Evolutionary conservation across 495 filamentous ascomycete species (phyloP).

Genomic region (Tuber magnatum): DNA sequence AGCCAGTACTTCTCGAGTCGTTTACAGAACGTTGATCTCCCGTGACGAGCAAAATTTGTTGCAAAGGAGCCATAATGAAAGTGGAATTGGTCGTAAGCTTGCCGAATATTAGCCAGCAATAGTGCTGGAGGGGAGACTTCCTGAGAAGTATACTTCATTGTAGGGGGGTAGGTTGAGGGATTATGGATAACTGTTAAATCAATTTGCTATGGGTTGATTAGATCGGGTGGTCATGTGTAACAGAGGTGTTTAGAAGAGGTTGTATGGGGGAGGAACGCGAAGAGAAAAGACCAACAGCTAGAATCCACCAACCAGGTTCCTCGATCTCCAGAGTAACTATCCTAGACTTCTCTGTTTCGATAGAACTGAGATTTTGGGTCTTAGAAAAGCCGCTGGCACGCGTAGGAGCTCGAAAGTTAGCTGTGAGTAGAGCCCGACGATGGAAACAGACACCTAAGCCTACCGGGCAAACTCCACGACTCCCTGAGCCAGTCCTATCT

Average conservation of each 20-base stretch:
- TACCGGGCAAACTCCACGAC: conserved; percentile 88
- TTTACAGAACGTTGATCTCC: conserved; percentile 53
- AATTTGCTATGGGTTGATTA: conserved; percentile 30
- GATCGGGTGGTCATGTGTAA: conserved; percentile 5
- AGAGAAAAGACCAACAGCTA: conserved; percentile 54
- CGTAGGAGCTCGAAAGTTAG: conserved; percentile 5
- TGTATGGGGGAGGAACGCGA: conserved; percentile 60
- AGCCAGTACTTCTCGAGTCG: conserved; percentile 77
- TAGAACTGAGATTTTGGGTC: conserved; percentile 65
- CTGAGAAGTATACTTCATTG: conserved; percentile 70
- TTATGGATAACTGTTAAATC: conserved; percentile 41
- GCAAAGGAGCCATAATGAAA: conserved; percentile 66
- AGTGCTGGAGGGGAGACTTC: conserved; percentile 79
- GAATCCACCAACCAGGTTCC: conserved; percentile 81
- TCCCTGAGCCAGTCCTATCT: conserved; percentile 95
- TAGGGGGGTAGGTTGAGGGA: conserved; percentile 38
- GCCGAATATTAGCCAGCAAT: conserved; percentile 68
- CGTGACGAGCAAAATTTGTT: conserved; percentile 49
- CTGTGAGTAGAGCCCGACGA: conserved; percentile 14
- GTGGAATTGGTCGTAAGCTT: conserved; percentile 76
- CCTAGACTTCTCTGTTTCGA: conserved; percentile 83
- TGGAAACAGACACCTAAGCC: conserved; percentile 16
- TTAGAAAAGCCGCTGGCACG: conserved; percentile 63
- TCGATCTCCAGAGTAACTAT: conserved; percentile 79
- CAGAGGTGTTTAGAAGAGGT: conserved; percentile 46